Evolutionary conservation across 495 filamentous ascomycete species (phyloP), one percentile per base, ranked within the genome.

Genomic region (Neurospora terricola): DNA sequence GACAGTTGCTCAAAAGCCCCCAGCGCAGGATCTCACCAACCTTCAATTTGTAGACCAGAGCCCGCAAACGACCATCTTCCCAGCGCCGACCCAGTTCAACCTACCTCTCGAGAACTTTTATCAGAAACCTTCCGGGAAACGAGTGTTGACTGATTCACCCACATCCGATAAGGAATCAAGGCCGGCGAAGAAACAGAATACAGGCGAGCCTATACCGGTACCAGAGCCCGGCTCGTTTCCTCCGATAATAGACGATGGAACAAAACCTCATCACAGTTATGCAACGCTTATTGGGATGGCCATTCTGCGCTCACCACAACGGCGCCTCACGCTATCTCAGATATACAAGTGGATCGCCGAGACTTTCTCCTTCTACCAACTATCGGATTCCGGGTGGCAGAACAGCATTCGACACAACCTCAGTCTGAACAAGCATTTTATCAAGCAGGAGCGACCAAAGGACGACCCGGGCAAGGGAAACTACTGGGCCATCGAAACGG

Each of bases 311-410:
- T 92, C 96, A 6, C 90, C 93, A 38, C 90, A 92, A 54, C 90
- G 93, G 30, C 90, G 92, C 45, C 84, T 99, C 69, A 98, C 96
- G 2, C 86, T 99, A 2, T 90, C 94, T n/a, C 94, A 98, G 79
- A 99, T 99, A 74, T 99, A 99, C 88, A 97, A 96, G 78, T 99
- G 96, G 96, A 98, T 99, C 73, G 94, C 93, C 1, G 93, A 98
- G 78, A 96, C 91, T 5, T 99, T 93, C 80, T 88, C 87, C 3
- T 97, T 92, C 81, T 99, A 98, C 83, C 90, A 90, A 72, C 88
- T 89, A 21, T 87, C 90, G 40, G 93, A 97, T 72, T 87, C 92
- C 6, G 95, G 96, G 36, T 99, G 96, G 96, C 94, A 98, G 82
- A 99, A 99, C 80, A 97, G 95, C 83, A 99, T 99, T 81, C 91